Base-by-base conservation (phyloP, 2,329 filamentous ascomycete genomes). In the Dothistroma pini region DNA sequence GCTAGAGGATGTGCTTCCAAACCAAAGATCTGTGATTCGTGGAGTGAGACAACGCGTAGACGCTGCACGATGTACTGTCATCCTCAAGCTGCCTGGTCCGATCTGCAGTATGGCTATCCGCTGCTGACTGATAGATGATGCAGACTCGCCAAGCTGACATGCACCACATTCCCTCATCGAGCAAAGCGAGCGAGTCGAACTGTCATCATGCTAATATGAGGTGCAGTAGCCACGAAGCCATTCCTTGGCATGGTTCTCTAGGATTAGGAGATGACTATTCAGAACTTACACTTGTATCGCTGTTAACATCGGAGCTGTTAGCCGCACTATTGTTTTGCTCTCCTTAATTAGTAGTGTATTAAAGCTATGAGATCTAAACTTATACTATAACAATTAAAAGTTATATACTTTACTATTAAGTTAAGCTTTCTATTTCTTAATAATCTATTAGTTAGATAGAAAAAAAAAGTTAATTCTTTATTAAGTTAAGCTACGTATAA, bases 61-160 rank as follows among this genome's bases (percentile, higher is more conserved):
- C 11, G 14, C n/a, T 31, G n/a, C 31, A 53, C 34, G 51, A 35
- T 11, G 51, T 19, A 53, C 22, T 31, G 25, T 21, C 31, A 21
- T 16, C 51, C 12, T 32, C 31, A 12, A 11, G 16, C 34, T 44
- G 29, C 51, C 3, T 32, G 51, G 2, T n/a, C 41, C 21, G 19
- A 44, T 25, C 41, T 50, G 44, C 32, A 34, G 44, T 25, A 19
- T n/a, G 1, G n/a, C 16, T 35, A 50, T 32, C 44, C 34, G 55
- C 34, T 57, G 55, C 55, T 57, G 55, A 57, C 47, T 57, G 55
- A 51, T 51, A n/a, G 16, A 11, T 57, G 47, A 50, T 5, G n/a
- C 29, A 50, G 31, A 11, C 25, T 16, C 9, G n/a, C 19, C 34
- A 22, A 9, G 10, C 32, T 44, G 12, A 19, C 9, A 3, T 57